These are phyloP conservation scores for Phaeosphaeriaceae sp. DNA, from an alignment of 2,329 filamentous ascomycete species.

Conservation along the genomic window DNA sequence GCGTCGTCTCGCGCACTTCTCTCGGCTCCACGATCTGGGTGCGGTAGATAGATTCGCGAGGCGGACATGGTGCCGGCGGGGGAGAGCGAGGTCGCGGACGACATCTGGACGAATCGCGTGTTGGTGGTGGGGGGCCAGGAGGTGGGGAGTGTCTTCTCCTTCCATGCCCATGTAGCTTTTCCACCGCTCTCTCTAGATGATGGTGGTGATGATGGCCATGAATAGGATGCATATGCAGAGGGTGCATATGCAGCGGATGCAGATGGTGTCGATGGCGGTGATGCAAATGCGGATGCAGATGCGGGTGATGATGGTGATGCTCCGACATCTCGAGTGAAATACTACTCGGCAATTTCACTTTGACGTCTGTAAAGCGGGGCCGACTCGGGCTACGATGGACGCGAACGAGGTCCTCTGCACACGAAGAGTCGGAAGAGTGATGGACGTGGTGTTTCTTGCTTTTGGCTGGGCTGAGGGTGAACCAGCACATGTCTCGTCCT, in stretches of 20 bases:
- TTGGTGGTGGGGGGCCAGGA: constrained; percentile 23
- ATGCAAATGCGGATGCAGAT: constrained; percentile 22
- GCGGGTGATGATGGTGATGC: constrained; percentile 21
- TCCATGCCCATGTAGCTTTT: constrained; percentile 28
- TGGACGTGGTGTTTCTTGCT: constrained; percentile 23
- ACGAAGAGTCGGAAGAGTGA: constrained; percentile 29
- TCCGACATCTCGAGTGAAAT: constrained; percentile 21
- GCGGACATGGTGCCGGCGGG: constrained; percentile 13
- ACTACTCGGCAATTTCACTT: constrained; percentile 28
- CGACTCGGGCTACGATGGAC: constrained; percentile 25
- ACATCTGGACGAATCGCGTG: constrained; percentile 13
- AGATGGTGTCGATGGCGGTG: constrained; percentile 23
- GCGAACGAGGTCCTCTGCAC: constrained; percentile 38
- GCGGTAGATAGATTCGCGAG: constrained; percentile 34
- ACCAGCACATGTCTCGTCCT: constrained; percentile 39
- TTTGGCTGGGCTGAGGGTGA: constrained; percentile 37
- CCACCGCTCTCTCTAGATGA: constrained; percentile 11
- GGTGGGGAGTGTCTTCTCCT: constrained; percentile 20
- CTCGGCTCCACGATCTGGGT: constrained; percentile 38
- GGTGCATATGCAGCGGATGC: constrained; percentile 26
- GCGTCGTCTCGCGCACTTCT: constrained; percentile 34
- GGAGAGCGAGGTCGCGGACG: constrained; percentile 5
- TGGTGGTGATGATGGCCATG: constrained; percentile 19
- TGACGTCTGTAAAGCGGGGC: constrained; percentile 30
- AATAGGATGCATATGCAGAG: constrained; percentile 34